phyloP scores from a whole-genome alignment of 805 yeast species.

The Clavispora santaluciae region DNA sequence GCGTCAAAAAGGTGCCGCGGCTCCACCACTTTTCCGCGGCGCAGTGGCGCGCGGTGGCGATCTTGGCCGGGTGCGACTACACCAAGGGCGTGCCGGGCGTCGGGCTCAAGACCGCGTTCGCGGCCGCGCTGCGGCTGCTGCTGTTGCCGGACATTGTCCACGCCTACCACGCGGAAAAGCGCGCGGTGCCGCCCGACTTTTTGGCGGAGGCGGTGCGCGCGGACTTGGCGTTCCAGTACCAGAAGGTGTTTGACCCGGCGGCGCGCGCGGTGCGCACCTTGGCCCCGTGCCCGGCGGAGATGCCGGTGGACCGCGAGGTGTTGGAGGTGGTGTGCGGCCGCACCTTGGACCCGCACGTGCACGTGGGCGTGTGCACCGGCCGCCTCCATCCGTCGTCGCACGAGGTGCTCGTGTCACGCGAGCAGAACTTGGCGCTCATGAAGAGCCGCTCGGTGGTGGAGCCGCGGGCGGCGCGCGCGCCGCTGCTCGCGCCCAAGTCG shows the following conservation, averaged over 20 bases:
- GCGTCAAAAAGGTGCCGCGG: conserved; percentile 44
- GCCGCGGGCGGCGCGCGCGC: neutral
- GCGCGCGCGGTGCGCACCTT: conserved; percentile 48
- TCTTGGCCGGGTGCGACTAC: conserved; percentile 95
- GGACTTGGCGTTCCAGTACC: conserved; percentile 72
- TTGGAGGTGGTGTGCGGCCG: conserved; percentile 45
- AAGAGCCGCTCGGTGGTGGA: conserved; percentile 10
- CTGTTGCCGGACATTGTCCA: conserved; percentile 53
- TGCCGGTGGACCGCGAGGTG: conserved; percentile 38
- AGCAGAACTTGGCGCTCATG: conserved; percentile 24
- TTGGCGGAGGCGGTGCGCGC: conserved; percentile 62
- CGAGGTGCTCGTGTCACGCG: conserved; percentile 43
- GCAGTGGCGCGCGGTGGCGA: conserved; percentile 72
- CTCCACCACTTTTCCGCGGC: conserved; percentile 47
- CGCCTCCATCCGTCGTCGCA: conserved; percentile 61
- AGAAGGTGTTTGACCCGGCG: conserved; percentile 77
- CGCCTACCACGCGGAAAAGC: conserved; percentile 58
- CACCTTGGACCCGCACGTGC: conserved; percentile 42
- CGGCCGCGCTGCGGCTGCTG: conserved; percentile 46
- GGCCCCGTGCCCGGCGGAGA: conserved; percentile 46
- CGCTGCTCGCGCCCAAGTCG: conserved; percentile 1
- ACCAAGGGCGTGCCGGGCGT: conserved; percentile 79
- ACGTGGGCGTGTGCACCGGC: conserved; percentile 58
- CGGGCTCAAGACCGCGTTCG: conserved; percentile 75
- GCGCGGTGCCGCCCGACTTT: conserved; percentile 54